phyloP scores from a whole-genome alignment of 495 filamentous ascomycete genomes.

The Xylaria cubensis region DNA sequence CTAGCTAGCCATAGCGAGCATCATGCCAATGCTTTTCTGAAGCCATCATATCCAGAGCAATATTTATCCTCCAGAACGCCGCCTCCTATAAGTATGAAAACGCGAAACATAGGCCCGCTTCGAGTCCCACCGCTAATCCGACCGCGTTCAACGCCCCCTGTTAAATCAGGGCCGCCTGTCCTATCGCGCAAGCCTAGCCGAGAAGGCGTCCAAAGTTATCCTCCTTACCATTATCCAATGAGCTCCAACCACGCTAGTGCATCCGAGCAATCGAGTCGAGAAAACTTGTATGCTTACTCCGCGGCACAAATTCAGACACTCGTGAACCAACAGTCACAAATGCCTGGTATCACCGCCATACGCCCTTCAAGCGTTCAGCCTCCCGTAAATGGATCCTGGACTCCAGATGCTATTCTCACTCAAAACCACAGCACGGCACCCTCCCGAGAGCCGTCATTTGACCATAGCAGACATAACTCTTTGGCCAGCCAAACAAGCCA shows the following conservation, averaged over 20 bases:
- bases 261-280: slow-evolving; percentile 41
- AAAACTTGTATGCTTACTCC: slow-evolving; percentile 41
- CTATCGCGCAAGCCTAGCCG: slow-evolving; percentile 42
- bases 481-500: slow-evolving; percentile 38
- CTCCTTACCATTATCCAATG: slow-evolving; percentile 23
- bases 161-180: slow-evolving; percentile 18
- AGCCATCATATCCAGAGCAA: slow-evolving; percentile 28
- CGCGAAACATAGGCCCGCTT: slow-evolving; percentile 41
- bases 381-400: slow-evolving; percentile 23
- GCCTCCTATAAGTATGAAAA: slow-evolving; percentile 46
- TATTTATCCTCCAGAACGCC: slow-evolving; percentile 37
- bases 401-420: slow-evolving; percentile 42
- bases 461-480: slow-evolving; percentile 40
- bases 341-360: slow-evolving; percentile 36
- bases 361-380: slow-evolving; percentile 36
- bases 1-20: slow-evolving; percentile 13
- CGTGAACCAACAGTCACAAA: slow-evolving; percentile 27
- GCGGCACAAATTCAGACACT: slow-evolving; percentile 30
- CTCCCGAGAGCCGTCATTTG: slow-evolving; percentile 36
- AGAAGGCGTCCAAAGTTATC: slow-evolving; percentile 43
- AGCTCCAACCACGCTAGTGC: slow-evolving; percentile 25
- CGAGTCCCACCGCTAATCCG: slow-evolving; percentile 50
- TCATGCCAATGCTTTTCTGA: slow-evolving; percentile 21
- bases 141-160: slow-evolving; percentile 45
- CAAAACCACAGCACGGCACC: slow-evolving; percentile 39